Percentiles rank a stretch among this genome's conserved stretches.
Conservation (phyloP, 1,284 basidiomycete genomes). For the Cutaneotrichosporon mucoides region DNA sequence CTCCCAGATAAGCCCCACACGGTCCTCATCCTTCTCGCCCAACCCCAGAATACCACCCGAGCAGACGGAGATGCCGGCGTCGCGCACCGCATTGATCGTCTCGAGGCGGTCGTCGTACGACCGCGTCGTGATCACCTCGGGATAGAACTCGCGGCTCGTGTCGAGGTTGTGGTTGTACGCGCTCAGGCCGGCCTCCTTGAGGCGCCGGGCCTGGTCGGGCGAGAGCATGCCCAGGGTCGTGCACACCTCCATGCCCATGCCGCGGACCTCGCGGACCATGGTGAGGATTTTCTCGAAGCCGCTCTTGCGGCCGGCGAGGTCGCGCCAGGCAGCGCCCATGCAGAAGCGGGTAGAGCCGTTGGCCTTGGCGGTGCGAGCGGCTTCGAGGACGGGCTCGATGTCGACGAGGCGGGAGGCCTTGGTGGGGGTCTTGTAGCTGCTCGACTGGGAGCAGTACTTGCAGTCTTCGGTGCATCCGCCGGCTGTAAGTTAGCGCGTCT, state of each 20-base stretch:
- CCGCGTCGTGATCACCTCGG: conserved; percentile 89
- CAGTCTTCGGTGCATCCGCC: conserved; percentile 97
- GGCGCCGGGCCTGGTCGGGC: conserved; percentile 80
- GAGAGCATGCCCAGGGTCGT: conserved; percentile 96
- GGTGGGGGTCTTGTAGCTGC: conserved; percentile 81
- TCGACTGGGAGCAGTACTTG: conserved; percentile 97
- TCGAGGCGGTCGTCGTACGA: conserved; percentile 89
- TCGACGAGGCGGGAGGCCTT: conserved; percentile 85
- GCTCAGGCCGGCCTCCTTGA: conserved; percentile 93
- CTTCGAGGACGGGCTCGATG: conserved; percentile 85
- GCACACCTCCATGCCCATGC: conserved; percentile 95
- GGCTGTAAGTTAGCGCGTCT: conserved; percentile 57
- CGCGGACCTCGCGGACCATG: conserved; percentile 81
- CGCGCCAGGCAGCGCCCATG: conserved; percentile 99
- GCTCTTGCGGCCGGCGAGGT: conserved; percentile 85
- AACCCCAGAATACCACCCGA: conserved; percentile 95
- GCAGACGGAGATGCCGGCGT: conserved; percentile 95
- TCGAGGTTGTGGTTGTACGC: conserved; percentile 98
- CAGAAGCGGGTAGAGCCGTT: conserved; percentile 97
- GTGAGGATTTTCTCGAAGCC: conserved; percentile 90
- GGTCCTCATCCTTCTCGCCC: conserved; percentile 84
- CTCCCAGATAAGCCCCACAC: conserved; percentile 92
- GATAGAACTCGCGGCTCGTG: conserved; percentile 95
- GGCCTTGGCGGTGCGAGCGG: conserved; percentile 85
- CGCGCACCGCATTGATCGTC: conserved; percentile 84